Evolutionary conservation across 495 filamentous ascomycete species (phyloP).

Genomic region (Collariella sp.): DNA sequence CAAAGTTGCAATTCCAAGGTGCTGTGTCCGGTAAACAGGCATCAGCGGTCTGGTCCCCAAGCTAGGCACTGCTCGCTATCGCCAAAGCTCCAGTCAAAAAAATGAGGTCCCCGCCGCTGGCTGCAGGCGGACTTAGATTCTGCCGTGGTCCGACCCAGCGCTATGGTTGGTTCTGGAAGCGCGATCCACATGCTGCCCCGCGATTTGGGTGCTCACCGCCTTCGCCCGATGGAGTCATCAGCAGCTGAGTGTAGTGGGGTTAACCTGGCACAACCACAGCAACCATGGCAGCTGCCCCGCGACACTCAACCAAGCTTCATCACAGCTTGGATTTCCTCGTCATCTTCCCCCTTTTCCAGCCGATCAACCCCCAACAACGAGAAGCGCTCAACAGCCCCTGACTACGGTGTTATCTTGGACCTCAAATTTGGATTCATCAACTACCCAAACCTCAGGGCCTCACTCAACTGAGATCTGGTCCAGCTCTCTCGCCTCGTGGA

Average conservation of each 20-base stretch:
- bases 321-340: no score
- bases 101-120: constrained; percentile 17
- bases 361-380: background rate
- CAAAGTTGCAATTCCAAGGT: background rate
- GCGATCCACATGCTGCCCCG: constrained; percentile 5
- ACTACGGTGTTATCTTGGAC: background rate
- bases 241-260: constrained; percentile 9
- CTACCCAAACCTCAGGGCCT: no score
- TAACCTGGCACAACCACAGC: constrained; percentile 8
- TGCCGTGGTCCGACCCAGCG: constrained; percentile 19
- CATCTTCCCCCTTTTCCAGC: background rate
- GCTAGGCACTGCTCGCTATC: constrained; percentile 20
- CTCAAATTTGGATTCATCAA: no score
- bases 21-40: constrained; percentile 10
- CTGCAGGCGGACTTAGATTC: constrained; percentile 22
- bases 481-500: no score
- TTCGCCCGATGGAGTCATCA: constrained; percentile 9
- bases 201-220: constrained; percentile 17
- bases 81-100: constrained; percentile 25
- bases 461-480: no score
- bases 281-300: constrained; percentile 9
- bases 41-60: constrained; percentile 7
- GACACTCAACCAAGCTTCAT: constrained; percentile 6
- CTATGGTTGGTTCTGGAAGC: constrained; percentile 12
- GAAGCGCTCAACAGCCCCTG: background rate